Evolutionary conservation across 176 grass and related monocot genomes (phyloP).

Genomic region (Musa acuminata): DNA sequence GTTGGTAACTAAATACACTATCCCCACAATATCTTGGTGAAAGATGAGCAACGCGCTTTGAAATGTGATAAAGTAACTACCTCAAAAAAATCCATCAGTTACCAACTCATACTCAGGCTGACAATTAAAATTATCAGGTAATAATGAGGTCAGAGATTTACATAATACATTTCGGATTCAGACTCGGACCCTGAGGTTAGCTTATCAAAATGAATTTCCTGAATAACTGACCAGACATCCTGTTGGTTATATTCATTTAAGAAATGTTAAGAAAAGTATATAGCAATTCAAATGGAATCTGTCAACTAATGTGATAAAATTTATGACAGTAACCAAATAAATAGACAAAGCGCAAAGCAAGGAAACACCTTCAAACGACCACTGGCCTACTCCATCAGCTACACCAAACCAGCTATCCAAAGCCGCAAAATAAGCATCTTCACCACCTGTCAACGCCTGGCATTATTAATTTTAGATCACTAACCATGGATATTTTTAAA

Average conservation of each 20-base stretch:
- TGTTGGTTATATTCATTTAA: neutral
- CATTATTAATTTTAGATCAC: slow-evolving; percentile 19
- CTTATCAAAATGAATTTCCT: neutral
- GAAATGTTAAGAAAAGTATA: neutral
- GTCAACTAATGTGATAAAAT: too few relatives aligned
- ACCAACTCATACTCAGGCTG: neutral
- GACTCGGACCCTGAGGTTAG: neutral
- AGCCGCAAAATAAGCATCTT: slow-evolving; percentile 88
- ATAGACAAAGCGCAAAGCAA: slow-evolving; percentile 8
- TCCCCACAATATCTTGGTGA: neutral
- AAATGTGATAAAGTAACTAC: neutral
- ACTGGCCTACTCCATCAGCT: slow-evolving; percentile 96
- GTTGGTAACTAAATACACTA: neutral
- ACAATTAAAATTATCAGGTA: neutral
- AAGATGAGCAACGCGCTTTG: neutral
- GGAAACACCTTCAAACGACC: slow-evolving; percentile 87
- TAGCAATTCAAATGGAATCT: neutral
- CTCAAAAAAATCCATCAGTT: neutral
- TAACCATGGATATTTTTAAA: neutral
- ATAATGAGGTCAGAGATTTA: neutral
- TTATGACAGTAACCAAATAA: neutral
- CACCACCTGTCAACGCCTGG: slow-evolving; percentile 73
- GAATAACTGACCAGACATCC: neutral
- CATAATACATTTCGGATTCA: neutral
- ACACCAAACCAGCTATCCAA: slow-evolving; percentile 79